These are phyloP conservation scores for Naganishia antarctica DNA, from an alignment of 768 basidiomycete genomes.

Conservation along the genomic window DNA sequence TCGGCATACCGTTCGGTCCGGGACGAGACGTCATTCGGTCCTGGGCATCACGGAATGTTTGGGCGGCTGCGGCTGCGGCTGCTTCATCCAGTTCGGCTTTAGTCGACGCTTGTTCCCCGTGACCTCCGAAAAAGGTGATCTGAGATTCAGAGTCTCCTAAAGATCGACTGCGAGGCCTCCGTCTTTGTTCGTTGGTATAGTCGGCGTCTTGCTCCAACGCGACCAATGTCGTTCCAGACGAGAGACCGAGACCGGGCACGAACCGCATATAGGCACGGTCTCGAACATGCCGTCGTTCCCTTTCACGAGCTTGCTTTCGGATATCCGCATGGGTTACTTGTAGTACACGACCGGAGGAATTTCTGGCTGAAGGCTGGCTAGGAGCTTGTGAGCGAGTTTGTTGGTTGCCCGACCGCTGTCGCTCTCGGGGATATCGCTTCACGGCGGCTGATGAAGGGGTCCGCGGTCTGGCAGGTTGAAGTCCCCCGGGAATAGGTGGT, in stretches of 20 bases:
- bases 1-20: constrained; percentile 17
- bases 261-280: constrained; percentile 25
- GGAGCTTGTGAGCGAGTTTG: no score
- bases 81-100: constrained; percentile 4
- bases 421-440: constrained; percentile 1
- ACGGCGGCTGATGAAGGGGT: no score
- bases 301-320: constrained; percentile 10
- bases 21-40: neutral
- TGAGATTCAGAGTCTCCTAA: constrained; percentile 6
- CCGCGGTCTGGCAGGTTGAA: no score
- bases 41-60: constrained; percentile 11
- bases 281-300: constrained; percentile 13
- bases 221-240: constrained; percentile 13
- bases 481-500: no score
- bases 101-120: neutral
- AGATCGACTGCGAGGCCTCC: constrained; percentile 16
- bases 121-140: constrained; percentile 6
- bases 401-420: constrained; percentile 7
- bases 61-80: constrained; percentile 6
- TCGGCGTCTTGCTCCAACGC: constrained; percentile 17
- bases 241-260: constrained; percentile 22
- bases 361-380: neutral
- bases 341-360: neutral
- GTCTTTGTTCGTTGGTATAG: constrained; percentile 1
- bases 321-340: neutral